phyloP scores from a whole-genome alignment of 2,329 filamentous ascomycete species.

The Talaromyces marneffei region DNA sequence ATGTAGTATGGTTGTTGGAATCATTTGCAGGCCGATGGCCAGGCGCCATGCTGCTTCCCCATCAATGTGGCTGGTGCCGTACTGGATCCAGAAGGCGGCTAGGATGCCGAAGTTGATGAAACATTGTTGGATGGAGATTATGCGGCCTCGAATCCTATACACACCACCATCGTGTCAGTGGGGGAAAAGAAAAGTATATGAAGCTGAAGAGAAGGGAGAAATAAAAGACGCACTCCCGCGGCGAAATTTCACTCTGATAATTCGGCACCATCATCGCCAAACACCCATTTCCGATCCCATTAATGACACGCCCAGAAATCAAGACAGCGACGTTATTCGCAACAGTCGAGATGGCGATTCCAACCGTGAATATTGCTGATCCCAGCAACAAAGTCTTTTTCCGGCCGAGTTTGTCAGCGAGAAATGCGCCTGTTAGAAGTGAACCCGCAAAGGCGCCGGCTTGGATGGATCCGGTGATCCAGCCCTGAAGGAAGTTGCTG shows the following conservation, averaged over 20 bases:
- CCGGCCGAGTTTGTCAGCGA: constrained; percentile 44
- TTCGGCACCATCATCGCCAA: constrained; percentile 22
- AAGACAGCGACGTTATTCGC: constrained; percentile 26
- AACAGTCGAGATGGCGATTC: constrained; percentile 27
- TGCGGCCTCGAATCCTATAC: constrained; percentile 20
- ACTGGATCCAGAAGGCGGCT: constrained; percentile 21
- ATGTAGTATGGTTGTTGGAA: constrained; percentile 36
- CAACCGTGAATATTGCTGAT: constrained; percentile 43
- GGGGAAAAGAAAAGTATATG: too few species aligned
- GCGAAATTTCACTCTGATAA: constrained; percentile 19
- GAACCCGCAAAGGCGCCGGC: constrained; percentile 47
- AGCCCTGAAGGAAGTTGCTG: constrained; percentile 23
- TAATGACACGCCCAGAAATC: constrained; percentile 28
- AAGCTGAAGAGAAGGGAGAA: too few species aligned
- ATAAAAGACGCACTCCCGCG: constrained; percentile 17
- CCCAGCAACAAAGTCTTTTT: constrained; percentile 40
- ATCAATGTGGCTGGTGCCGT: constrained; percentile 9
- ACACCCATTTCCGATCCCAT: constrained; percentile 25
- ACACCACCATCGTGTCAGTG: too few species aligned
- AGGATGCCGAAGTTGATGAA: constrained; percentile 24
- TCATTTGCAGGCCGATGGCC: constrained; percentile 42
- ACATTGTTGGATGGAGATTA: constrained; percentile 22
- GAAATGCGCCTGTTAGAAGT: constrained; percentile 38
- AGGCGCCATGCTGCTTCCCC: constrained; percentile 30
- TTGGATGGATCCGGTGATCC: constrained; percentile 45